These are phyloP conservation scores for Pichia exigua DNA, from an alignment of 805 yeast genomes.

Conservation along the genomic window DNA sequence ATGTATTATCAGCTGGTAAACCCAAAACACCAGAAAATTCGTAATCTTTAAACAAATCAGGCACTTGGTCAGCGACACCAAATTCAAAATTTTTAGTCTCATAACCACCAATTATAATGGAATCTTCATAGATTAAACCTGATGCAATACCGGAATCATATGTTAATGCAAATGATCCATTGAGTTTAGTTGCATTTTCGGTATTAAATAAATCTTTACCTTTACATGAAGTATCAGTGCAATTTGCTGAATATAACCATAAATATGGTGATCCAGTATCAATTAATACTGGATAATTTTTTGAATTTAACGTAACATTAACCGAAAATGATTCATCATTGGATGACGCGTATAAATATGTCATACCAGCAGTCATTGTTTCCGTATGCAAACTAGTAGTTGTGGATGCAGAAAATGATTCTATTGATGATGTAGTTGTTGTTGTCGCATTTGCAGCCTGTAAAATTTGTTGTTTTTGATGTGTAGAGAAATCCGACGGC, in stretches of 20 bases:
- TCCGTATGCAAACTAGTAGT: conserved; percentile 6
- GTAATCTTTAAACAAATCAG: conserved; percentile 43
- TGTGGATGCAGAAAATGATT: conserved; percentile 2
- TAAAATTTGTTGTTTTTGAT: conserved; percentile 1
- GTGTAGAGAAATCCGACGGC: not conserved
- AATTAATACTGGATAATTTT: conserved; percentile 42
- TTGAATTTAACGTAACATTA: conserved; percentile 33
- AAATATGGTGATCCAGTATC: conserved; percentile 62
- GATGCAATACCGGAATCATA: conserved; percentile 47
- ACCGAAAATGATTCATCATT: conserved; percentile 31
- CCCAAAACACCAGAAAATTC: conserved; percentile 56
- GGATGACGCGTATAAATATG: conserved; percentile 21
- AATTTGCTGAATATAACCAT: conserved; percentile 52
- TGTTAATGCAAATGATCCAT: conserved; percentile 35
- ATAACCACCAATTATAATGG: conserved; percentile 30
- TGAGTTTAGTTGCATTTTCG: conserved; percentile 11
- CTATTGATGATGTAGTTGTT: not conserved
- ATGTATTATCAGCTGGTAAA: conserved; percentile 38
- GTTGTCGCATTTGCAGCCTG: not conserved
- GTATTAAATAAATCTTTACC: conserved; percentile 26
- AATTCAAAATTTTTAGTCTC: conserved; percentile 35
- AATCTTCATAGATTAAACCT: conserved; percentile 39
- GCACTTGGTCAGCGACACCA: conserved; percentile 48
- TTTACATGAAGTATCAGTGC: conserved; percentile 38
- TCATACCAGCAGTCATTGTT: conserved; percentile 19